phyloP scores from a whole-genome alignment of 345 rosid genomes.

The Jatropha curcas region DNA sequence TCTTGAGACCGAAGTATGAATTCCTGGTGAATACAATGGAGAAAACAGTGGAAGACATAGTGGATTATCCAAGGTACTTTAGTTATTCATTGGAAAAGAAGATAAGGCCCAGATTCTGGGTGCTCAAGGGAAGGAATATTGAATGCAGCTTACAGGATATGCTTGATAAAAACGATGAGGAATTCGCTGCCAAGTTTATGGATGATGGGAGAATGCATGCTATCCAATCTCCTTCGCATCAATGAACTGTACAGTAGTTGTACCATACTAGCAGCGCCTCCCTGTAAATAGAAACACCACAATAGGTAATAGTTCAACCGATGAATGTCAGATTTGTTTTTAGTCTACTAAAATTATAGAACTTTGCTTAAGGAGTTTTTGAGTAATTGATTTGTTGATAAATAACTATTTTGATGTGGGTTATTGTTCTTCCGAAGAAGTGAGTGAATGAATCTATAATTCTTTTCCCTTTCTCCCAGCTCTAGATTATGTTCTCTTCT shows the following conservation, averaged over 20 bases:
- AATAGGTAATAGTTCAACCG: not conserved
- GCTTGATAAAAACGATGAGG: constrained; percentile 80
- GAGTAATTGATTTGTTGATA: no score
- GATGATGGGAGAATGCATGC: constrained; percentile 35
- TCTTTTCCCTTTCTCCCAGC: no score
- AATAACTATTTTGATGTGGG: no score
- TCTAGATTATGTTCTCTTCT: no score
- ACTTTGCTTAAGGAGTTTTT: not conserved
- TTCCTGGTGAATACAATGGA: constrained; percentile 67
- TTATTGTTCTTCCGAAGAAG: no score
- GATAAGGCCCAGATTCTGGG: constrained; percentile 82
- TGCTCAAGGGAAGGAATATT: constrained; percentile 55
- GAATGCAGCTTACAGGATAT: constrained; percentile 73
- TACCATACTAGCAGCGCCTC: not conserved
- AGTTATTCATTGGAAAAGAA: constrained; percentile 86
- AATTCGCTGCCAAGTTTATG: constrained; percentile 69
- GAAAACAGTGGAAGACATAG: constrained; percentile 57
- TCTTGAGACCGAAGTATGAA: constrained; percentile 72
- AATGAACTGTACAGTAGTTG: not conserved
- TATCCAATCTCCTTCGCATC: constrained; percentile 11
- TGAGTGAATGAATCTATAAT: no score
- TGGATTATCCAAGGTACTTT: constrained; percentile 80
- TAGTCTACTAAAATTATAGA: not conserved
- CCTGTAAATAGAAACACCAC: no score
- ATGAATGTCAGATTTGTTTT: not conserved